Base-by-base conservation (phyloP, 441 rosid genomes). In the Omphalea diandra region DNA sequence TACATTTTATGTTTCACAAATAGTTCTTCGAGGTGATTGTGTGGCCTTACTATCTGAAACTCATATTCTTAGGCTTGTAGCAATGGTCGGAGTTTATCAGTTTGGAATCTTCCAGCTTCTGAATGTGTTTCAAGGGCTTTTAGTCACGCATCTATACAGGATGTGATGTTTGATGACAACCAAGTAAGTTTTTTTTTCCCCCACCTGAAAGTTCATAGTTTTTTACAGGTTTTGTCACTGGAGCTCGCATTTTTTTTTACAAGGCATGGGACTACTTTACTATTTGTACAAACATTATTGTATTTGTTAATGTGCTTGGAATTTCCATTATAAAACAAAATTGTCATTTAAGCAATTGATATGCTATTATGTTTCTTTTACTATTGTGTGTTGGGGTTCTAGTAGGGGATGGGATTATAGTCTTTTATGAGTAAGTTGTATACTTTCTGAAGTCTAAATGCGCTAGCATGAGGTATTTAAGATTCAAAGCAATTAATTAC, bases 71-170 rank as follows among this genome's bases (percentile, higher is more conserved):
- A 95, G 98, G 93, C 85, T 58, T 92, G 90, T 80, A 89, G 98
- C 82, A 86, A 73, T 62, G 93, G 96, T 73, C 81, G 54, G 68
- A 82, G 55, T 58, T 68, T 92, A 75, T 86, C 94, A 57, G 75
- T 89, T 52, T 95, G 98, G 98, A 95, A 85, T 80, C 90, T 95
- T 67, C 88, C 90, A 18, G 89, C 97, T 72, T 90, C 91, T 24
- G 96, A 89, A 76, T 88, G 97, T 69, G 84, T 92, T 79, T 85
- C 93, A 57, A 82, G 74, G 79, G 81, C 86, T 63, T 71, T 79
- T 41, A 52, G 64, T 53, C 63, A 69, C 75, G 86, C 96, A 52
- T 74, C 85, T 52, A 77, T 86, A 52, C 94, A 92, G 74, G 98
- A 92, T 81, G 81, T 89, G 36, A 71, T 81, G 41, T 95, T 95